Evolutionary conservation across 805 yeast species (phyloP), one percentile per base, ranked within the genome.

Genomic region (Starmera pachycereana): DNA sequence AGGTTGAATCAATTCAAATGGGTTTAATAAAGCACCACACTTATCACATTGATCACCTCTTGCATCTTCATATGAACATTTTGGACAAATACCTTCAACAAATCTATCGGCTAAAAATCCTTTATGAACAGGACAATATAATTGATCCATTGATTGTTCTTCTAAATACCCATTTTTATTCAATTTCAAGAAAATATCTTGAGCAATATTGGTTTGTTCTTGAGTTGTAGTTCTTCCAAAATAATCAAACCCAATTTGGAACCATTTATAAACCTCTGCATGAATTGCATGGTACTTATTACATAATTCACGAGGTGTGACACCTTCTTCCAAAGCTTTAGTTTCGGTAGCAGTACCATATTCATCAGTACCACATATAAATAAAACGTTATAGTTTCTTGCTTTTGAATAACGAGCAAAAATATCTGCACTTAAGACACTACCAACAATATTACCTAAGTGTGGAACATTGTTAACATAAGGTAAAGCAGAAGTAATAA

Each of bases 321-420:
- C 82, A 33, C 82, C 79, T 57, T 92, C 98, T 60, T 90, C 97
- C 38, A 92, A 66, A 10, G 98, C 98, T 65, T 90, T 92, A 27
- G 98, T 92, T 63, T 92, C 99, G 12, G 98, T 92, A 36, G 99
- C 99, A 42, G 99, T 92, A 60, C 99, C 99, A 60, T 92, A 92
- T 66, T 92, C 99, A 60, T 92, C 99, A 32, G 98, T 92, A 66
- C 99, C 99, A 64, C 98, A 88, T 42, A 92, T 65, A 56, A 68
- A 92, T 48, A 92, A 66, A 16, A 95, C 71, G 60, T 89, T 92
- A 66, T 81, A 81, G 61, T 87, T 84, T 69, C 96, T 78, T 52
- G 81, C 79, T 62, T 88, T 89, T 59, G 84, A 76, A 62, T 85
- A 92, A 57, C 97, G 78, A 41, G 97, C 73, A 63, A 75, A 92